phyloP scores from a whole-genome alignment of 2,329 filamentous ascomycete genomes.

The Claviceps fusiformis region DNA sequence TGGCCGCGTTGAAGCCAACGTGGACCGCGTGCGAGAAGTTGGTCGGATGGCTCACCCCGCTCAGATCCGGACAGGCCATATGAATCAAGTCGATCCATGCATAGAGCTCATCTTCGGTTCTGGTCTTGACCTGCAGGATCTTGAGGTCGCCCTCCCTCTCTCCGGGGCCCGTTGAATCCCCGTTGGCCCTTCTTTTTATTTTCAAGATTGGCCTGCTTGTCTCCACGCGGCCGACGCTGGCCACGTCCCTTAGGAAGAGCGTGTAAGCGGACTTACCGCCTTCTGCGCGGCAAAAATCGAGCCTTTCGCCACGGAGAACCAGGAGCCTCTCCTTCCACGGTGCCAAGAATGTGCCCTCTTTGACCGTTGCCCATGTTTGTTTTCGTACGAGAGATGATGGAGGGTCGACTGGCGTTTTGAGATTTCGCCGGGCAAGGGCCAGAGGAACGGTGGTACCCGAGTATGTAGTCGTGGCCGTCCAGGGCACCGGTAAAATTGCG shows the following conservation, averaged over 20 bases:
- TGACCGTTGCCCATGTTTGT: constrained; percentile 68
- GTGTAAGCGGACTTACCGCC: constrained; percentile 69
- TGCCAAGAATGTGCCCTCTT: constrained; percentile 49
- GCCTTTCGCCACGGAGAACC: constrained; percentile 75
- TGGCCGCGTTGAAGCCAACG: constrained; percentile 88
- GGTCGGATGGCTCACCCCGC: constrained; percentile 90
- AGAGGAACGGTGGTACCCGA: not conserved
- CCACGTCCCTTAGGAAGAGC: constrained; percentile 71
- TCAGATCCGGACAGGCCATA: constrained; percentile 90
- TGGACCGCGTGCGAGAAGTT: constrained; percentile 95
- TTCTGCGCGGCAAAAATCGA: constrained; percentile 87
- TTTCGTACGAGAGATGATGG: constrained; percentile 17
- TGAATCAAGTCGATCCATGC: constrained; percentile 98
- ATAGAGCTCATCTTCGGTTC: constrained; percentile 89
- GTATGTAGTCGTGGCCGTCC: not conserved
- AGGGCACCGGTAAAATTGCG: not conserved
- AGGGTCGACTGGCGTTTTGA: not conserved
- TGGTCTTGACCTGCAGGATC: constrained; percentile 79
- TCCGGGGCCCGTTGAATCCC: constrained; percentile 53
- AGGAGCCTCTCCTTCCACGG: constrained; percentile 82
- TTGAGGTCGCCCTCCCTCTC: constrained; percentile 68
- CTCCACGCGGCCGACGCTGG: constrained; percentile 52
- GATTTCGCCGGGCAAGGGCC: not conserved
- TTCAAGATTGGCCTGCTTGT: constrained; percentile 72
- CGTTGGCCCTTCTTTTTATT: constrained; percentile 61